A percentile compares a stretch with the other conserved stretches of the same genome.
Evolutionary conservation across 805 yeast genomes (phyloP).

Genomic region (Yarrowia yakushimensis): DNA sequence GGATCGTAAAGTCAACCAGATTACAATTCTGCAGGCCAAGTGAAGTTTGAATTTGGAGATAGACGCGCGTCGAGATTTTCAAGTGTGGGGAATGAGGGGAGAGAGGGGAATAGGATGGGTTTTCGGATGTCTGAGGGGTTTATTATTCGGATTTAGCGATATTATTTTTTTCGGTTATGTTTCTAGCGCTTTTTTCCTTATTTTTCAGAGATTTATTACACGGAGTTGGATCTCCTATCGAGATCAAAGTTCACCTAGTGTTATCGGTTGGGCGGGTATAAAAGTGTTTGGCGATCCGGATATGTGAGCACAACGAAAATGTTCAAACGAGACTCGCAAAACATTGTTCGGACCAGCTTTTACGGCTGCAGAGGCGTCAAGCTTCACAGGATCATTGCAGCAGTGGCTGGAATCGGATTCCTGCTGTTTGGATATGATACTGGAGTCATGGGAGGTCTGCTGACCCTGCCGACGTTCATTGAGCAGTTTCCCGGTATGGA

Average conservation of each 20-base stretch:
- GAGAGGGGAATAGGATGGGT: too few species aligned
- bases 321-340: neutral
- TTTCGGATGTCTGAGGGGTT: too few species aligned
- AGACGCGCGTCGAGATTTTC: neutral
- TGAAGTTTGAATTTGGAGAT: neutral
- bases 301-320: neutral
- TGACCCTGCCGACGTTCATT: neutral
- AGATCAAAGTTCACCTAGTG: too few species aligned
- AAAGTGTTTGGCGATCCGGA: too few species aligned
- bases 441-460: constrained; percentile 61
- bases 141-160: too few species aligned
- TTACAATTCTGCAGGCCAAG: neutral
- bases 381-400: constrained; percentile 22
- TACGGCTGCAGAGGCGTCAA: neutral
- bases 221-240: too few species aligned
- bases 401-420: constrained; percentile 33
- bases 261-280: too few species aligned
- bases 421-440: constrained; percentile 63
- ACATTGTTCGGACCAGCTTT: neutral
- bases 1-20: neutral
- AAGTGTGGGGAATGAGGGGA: too few species aligned
- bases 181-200: too few species aligned
- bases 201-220: too few species aligned
- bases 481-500: neutral
- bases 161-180: too few species aligned